Base-by-base conservation (phyloP, 2,329 filamentous ascomycete species). In the Tolypocladium tundrense region DNA sequence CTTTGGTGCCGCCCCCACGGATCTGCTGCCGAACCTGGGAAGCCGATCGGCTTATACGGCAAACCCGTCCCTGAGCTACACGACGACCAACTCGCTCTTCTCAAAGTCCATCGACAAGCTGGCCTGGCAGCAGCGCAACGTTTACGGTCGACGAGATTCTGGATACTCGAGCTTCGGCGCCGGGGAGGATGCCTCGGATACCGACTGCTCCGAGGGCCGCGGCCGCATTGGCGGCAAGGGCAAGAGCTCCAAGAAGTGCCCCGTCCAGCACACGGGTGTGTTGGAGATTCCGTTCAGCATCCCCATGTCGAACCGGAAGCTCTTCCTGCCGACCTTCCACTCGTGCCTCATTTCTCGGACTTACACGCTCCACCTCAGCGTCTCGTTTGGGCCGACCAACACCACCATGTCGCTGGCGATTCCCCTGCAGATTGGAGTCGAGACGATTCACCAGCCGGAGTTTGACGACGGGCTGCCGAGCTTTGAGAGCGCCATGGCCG, bases 311-410 rank as follows among this genome's bases (percentile, higher is more conserved):
- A 77, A 75, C 68, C 77, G 74, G 64, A 80, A 77, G 66, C 72
- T 76, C 10, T 81, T 83, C 62, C 61, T 84, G 27, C 82, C 82
- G 0, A 80, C 79, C 6, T 85, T 84, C 65, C 79, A 84, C 70
- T 79, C 78, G 10, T 85, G 82, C 71, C 77, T 84, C 66, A 71
- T 75, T 42, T 80, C 79, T 9, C 77, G 82, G 33, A 75, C 77
- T n/a, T 85, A 85, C 67, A 74, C 77, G 5, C 65, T 84, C 37
- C 75, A 77, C 62, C 64, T 84, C 7, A 72, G 70, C 8, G 59
- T 84, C 6, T 72, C 72, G 1, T 70, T 73, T 3, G 76, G 73
- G 19, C 70, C 76, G 9, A 69, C 72, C 57, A 76, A 72, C 64
- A 75, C 72, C 4, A 73, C 70, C 55, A 62, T 82, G 45, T 74